Conservation (phyloP, 2,329 filamentous ascomycete genomes). For the Clonostachys rosea region DNA sequence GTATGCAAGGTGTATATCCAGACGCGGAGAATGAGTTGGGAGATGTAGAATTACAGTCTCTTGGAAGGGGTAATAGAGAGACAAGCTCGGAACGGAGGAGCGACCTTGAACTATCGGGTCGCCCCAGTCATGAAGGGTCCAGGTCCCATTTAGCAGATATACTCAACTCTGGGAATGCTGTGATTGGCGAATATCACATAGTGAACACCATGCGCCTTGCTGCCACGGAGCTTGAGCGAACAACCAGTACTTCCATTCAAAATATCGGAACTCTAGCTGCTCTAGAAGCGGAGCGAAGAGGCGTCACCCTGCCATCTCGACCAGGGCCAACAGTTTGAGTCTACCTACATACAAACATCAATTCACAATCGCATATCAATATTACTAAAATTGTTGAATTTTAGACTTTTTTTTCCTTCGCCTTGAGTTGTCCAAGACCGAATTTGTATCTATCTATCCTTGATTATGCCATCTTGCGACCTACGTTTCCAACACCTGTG, state of each 20-base stretch:
- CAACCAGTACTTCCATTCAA: conserved; percentile 46
- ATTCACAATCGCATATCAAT: neutral
- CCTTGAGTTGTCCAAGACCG: too few relatives aligned
- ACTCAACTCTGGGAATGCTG: conserved; percentile 49
- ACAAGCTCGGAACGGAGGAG: conserved; percentile 3
- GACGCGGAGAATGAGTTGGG: conserved; percentile 26
- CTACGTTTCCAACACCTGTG: conserved; percentile 89
- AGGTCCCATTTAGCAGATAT: conserved; percentile 38
- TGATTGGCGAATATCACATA: conserved; percentile 49
- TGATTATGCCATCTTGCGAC: conserved; percentile 71
- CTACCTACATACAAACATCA: neutral
- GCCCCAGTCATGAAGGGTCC: conserved; percentile 16
- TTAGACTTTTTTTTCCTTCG: conserved; percentile 3
- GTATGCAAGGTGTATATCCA: conserved; percentile 33
- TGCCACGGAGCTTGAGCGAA: conserved; percentile 37
- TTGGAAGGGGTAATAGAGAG: conserved; percentile 13
- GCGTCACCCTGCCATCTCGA: neutral
- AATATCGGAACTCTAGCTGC: conserved; percentile 49
- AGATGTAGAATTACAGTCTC: conserved; percentile 40
- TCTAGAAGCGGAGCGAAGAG: conserved; percentile 33
- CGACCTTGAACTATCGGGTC: conserved; percentile 9
- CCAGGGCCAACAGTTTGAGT: neutral
- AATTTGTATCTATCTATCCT: too few relatives aligned
- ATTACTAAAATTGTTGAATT: neutral
- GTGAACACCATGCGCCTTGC: conserved; percentile 42